These are phyloP conservation scores for Volvox carteri DNA, from an alignment of 163 green algal genomes.

Conservation along the genomic window DNA sequence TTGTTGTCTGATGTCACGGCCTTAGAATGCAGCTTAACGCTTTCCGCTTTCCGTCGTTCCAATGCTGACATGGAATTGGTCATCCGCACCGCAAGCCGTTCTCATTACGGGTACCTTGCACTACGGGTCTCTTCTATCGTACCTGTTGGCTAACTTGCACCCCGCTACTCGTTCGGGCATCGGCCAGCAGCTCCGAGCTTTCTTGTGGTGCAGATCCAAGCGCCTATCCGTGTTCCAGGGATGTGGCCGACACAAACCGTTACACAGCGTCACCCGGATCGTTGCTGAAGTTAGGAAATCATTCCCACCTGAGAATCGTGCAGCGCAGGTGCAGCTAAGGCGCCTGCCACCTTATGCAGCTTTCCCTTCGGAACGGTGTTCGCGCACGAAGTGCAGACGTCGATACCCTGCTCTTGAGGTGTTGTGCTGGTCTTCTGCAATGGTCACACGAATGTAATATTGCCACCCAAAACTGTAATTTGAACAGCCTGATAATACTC, in stretches of 20 bases:
- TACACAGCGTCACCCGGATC: too few relatives aligned
- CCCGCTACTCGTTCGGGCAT: not conserved
- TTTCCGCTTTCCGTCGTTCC: too few relatives aligned
- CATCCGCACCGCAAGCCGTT: too few relatives aligned
- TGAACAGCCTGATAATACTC: too few relatives aligned
- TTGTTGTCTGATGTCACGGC: too few relatives aligned
- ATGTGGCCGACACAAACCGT: not conserved
- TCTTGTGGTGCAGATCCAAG: not conserved
- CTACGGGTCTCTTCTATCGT: too few relatives aligned
- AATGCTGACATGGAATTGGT: too few relatives aligned
- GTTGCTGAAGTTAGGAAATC: too few relatives aligned
- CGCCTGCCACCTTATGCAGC: slow-evolving; percentile 28
- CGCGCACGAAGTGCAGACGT: slow-evolving; percentile 42
- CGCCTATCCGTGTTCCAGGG: not conserved
- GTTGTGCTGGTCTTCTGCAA: slow-evolving; percentile 45
- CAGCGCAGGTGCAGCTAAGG: slow-evolving; percentile 11
- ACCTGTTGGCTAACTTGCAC: not conserved
- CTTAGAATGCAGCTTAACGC: too few relatives aligned
- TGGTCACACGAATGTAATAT: too few relatives aligned
- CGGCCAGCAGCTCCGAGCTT: not conserved
- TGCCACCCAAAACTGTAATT: too few relatives aligned
- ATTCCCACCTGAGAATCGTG: slow-evolving; percentile 10
- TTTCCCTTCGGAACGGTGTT: slow-evolving; percentile 32
- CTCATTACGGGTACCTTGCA: too few relatives aligned
- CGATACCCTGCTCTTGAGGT: not conserved